phyloP scores from a whole-genome alignment of 1,284 basidiomycete genomes.

The Apiotrichum gamsii region DNA sequence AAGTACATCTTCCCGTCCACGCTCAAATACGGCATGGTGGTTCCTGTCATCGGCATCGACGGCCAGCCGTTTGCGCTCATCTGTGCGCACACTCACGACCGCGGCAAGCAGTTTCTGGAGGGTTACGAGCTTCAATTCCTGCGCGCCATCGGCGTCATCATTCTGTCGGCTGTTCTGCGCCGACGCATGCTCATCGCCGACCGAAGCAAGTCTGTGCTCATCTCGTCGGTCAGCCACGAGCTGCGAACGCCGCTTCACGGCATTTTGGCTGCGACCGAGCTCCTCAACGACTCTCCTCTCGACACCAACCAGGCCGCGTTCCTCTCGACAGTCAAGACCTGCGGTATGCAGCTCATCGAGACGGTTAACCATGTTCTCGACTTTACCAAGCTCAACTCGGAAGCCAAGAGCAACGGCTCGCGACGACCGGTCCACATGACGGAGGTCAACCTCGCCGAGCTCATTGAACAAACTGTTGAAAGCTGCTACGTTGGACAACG shows the following conservation, averaged over 20 bases:
- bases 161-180: constrained; percentile 86
- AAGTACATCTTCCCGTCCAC: constrained; percentile 69
- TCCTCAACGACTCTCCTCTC: constrained; percentile 73
- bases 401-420: constrained; percentile 53
- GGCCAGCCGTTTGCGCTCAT: constrained; percentile 87
- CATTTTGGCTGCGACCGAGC: constrained; percentile 82
- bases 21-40: constrained; percentile 77
- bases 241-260: constrained; percentile 83
- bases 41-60: constrained; percentile 90
- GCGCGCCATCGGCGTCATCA: constrained; percentile 83
- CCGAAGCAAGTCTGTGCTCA: constrained; percentile 53
- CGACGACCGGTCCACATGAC: no score
- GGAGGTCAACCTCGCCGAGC: constrained; percentile 69
- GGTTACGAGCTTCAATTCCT: constrained; percentile 89
- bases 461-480: constrained; percentile 92
- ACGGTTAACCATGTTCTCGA: constrained; percentile 91
- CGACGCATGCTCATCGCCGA: constrained; percentile 89
- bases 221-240: constrained; percentile 82
- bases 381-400: constrained; percentile 92
- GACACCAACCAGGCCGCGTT: constrained; percentile 79
- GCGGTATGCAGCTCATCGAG: constrained; percentile 51
- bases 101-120: constrained; percentile 74
- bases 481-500: constrained; percentile 91
- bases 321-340: constrained; percentile 54
- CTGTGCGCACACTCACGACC: constrained; percentile 77